Conservation (phyloP, 768 basidiomycete species). For the Tubosaeta sp. region DNA sequence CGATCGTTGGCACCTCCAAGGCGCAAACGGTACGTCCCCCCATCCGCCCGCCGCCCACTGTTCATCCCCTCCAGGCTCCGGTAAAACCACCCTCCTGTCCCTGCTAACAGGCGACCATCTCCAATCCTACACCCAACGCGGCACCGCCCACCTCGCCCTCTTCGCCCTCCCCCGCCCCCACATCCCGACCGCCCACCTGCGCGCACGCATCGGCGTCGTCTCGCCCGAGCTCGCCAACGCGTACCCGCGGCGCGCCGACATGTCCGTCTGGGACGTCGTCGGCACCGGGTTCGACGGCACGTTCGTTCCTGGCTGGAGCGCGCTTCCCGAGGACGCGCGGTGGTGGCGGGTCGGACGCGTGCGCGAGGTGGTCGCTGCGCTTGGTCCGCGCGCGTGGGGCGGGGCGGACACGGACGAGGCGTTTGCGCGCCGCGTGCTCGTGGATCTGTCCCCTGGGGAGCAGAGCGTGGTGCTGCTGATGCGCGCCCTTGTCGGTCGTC, state of each 20-base stretch:
- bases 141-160: slow-evolving; percentile 44
- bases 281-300: slow-evolving; percentile 88
- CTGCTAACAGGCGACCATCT: slow-evolving; percentile 93
- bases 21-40: slow-evolving; percentile 67
- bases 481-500: slow-evolving; percentile 75
- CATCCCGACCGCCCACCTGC: slow-evolving; percentile 66
- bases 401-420: slow-evolving; percentile 23
- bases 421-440: slow-evolving; percentile 54
- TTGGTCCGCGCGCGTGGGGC: slow-evolving; percentile 55
- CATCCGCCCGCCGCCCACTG: background rate
- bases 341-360: slow-evolving; percentile 40
- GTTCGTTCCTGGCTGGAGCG: slow-evolving; percentile 51
- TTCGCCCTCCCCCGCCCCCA: slow-evolving; percentile 59
- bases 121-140: slow-evolving; percentile 77
- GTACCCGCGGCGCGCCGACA: slow-evolving; percentile 69
- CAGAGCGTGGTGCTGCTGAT: slow-evolving; percentile 81
- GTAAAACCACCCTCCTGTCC: slow-evolving; percentile 91
- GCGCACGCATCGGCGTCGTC: slow-evolving; percentile 68
- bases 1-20: slow-evolving; percentile 87
- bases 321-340: slow-evolving; percentile 31
- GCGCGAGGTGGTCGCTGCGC: slow-evolving; percentile 55
- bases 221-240: slow-evolving; percentile 90
- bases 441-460: slow-evolving; percentile 63
- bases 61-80: slow-evolving; percentile 56
- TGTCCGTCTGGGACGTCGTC: slow-evolving; percentile 75